A percentile compares a stretch with the other conserved stretches of the same genome.
Evolutionary conservation across 1,139 yeast species (phyloP).

Genomic region (Candida buenavistaensis): DNA sequence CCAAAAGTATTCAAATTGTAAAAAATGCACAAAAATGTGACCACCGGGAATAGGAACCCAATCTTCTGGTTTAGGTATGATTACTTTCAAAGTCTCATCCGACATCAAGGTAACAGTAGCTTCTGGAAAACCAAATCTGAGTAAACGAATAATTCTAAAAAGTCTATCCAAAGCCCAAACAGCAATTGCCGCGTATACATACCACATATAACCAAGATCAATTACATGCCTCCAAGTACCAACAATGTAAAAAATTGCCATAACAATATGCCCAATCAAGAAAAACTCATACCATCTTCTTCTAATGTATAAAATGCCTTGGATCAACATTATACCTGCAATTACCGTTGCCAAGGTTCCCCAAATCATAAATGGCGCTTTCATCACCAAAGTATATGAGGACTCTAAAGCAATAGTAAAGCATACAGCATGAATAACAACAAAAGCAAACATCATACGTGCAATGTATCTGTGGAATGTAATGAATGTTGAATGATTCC

Average conservation of each 20-base stretch:
- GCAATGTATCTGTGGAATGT: slow-evolving; percentile 55
- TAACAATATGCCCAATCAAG: slow-evolving; percentile 54
- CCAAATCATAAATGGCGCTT: slow-evolving; percentile 44
- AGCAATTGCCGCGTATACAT: slow-evolving; percentile 53
- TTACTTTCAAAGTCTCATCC: slow-evolving; percentile 44
- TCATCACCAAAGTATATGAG: slow-evolving; percentile 15
- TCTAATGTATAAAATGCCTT: slow-evolving; percentile 55
- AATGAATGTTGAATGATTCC: slow-evolving; percentile 54
- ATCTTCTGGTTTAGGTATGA: slow-evolving; percentile 36
- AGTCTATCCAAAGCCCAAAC: slow-evolving; percentile 66
- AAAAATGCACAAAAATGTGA: slow-evolving; percentile 58
- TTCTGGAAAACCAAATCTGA: slow-evolving; percentile 45
- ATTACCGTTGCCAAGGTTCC: slow-evolving; percentile 51
- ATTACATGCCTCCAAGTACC: slow-evolving; percentile 64
- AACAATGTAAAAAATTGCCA: slow-evolving; percentile 55
- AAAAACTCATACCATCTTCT: slow-evolving; percentile 64
- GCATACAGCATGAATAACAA: slow-evolving; percentile 35
- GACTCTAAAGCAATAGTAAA: slow-evolving; percentile 20
- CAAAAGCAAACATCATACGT: slow-evolving; percentile 36
- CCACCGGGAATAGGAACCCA: slow-evolving; percentile 56
- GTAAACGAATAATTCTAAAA: slow-evolving; percentile 48
- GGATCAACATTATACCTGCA: slow-evolving; percentile 37
- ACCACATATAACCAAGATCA: slow-evolving; percentile 49
- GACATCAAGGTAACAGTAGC: slow-evolving; percentile 46
- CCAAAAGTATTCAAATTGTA: slow-evolving; percentile 57